Conservation (phyloP, 164 flowering plant species). For the Berberis vulgaris region DNA sequence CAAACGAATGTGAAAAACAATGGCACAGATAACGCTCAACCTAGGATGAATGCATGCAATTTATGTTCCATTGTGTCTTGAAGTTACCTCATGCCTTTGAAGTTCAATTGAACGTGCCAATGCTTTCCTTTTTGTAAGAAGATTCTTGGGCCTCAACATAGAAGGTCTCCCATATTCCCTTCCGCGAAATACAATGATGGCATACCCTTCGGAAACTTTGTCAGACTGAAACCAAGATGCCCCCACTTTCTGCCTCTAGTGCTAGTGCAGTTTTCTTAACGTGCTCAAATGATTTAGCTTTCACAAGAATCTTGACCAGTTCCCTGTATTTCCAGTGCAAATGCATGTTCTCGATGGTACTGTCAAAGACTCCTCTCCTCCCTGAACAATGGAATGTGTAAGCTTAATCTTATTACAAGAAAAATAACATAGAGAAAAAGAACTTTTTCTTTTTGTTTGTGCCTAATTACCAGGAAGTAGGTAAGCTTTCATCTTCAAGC, state of each 20-base stretch:
- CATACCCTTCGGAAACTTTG: slow-evolving; percentile 82
- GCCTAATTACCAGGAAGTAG: slow-evolving; percentile 65
- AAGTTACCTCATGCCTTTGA: slow-evolving; percentile 86
- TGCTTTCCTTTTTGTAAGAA: slow-evolving; percentile 89
- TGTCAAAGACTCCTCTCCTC: slow-evolving; percentile 93
- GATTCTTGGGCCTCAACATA: slow-evolving; percentile 74
- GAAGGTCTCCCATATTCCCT: slow-evolving; percentile 74
- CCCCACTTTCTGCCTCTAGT: slow-evolving; percentile 94
- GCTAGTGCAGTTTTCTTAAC: slow-evolving; percentile 68
- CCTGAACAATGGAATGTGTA: slow-evolving; percentile 45
- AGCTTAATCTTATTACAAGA: background rate
- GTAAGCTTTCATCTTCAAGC: slow-evolving; percentile 89
- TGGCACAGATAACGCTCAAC: background rate
- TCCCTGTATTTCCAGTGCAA: slow-evolving; percentile 97
- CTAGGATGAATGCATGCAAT: background rate
- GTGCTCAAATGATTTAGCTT: slow-evolving; percentile 58
- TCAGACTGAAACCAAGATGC: slow-evolving; percentile 87
- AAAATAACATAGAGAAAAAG: background rate
- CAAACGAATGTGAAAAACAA: background rate
- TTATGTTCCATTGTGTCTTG: background rate
- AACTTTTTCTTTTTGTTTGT: background rate
- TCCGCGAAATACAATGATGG: slow-evolving; percentile 73
- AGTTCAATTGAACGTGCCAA: slow-evolving; percentile 90
- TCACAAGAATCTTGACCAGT: slow-evolving; percentile 66
- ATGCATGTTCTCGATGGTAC: slow-evolving; percentile 96